These are phyloP conservation scores for Metschnikowia matae DNA, from an alignment of 805 yeast species.

Conservation along the genomic window DNA sequence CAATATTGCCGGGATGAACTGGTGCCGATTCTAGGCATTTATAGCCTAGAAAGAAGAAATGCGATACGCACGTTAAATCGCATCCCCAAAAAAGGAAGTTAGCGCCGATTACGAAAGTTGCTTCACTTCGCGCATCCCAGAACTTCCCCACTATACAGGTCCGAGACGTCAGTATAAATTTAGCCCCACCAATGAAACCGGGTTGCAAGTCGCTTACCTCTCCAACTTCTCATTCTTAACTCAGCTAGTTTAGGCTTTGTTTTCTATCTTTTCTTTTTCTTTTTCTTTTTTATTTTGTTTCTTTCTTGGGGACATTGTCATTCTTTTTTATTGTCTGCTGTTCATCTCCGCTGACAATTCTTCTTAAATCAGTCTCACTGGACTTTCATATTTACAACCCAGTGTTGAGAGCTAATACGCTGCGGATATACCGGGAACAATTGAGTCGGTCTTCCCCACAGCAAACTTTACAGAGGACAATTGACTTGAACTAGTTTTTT, in stretches of 20 bases:
- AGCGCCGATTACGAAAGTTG: not conserved
- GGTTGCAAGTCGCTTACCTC: not conserved
- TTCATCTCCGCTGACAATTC: not conserved
- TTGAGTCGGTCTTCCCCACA: too few relatives aligned
- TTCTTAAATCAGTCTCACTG: too few relatives aligned
- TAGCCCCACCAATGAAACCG: not conserved
- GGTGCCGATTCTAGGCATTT: not conserved
- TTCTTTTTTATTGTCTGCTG: not conserved
- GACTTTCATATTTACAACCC: too few relatives aligned
- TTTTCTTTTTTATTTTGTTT: not conserved
- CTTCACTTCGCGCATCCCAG: not conserved
- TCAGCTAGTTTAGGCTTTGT: too few relatives aligned
- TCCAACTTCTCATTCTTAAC: not conserved
- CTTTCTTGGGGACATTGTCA: not conserved
- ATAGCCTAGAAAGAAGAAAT: not conserved
- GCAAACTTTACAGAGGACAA: too few relatives aligned
- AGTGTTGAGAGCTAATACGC: not conserved
- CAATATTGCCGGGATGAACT: too few relatives aligned
- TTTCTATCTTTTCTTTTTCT: not conserved
- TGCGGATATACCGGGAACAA: too few relatives aligned
- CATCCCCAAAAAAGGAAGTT: conserved; percentile 1
- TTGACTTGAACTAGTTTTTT: too few relatives aligned
- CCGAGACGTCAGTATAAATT: not conserved
- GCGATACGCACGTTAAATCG: not conserved
- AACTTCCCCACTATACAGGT: not conserved